phyloP scores from a whole-genome alignment of 2,329 filamentous ascomycete genomes.

The Monosporascus cannonballus region DNA sequence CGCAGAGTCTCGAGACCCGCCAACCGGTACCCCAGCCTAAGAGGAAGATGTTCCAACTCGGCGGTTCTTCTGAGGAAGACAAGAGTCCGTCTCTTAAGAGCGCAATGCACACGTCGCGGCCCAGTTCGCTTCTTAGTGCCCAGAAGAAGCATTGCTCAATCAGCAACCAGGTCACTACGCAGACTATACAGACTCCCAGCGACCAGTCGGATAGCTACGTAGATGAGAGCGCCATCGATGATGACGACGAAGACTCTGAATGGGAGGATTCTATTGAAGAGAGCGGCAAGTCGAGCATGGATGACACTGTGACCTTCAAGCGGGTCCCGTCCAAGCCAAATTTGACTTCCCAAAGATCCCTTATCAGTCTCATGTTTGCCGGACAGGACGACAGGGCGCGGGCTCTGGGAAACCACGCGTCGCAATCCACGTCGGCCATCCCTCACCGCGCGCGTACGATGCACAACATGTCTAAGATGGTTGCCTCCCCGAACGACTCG shows the following conservation, averaged over 20 bases:
- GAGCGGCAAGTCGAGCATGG: conserved; percentile 75
- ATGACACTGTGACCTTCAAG: conserved; percentile 77
- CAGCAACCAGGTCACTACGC: conserved; percentile 65
- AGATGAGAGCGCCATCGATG: conserved; percentile 77
- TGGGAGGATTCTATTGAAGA: conserved; percentile 69
- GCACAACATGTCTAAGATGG: conserved; percentile 36
- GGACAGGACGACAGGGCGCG: conserved; percentile 65
- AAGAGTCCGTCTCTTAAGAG: conserved; percentile 63
- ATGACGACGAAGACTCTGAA: conserved; percentile 57
- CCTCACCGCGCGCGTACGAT: conserved; percentile 55
- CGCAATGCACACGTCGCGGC: conserved; percentile 39
- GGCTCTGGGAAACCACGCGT: conserved; percentile 61
- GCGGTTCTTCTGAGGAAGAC: conserved; percentile 65
- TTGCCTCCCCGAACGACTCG: conserved; percentile 50
- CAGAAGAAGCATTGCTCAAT: conserved; percentile 79
- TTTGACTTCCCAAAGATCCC: conserved; percentile 76
- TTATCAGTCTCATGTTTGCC: conserved; percentile 85
- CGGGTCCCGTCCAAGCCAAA: conserved; percentile 85
- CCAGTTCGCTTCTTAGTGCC: conserved; percentile 32
- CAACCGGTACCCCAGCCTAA: conserved; percentile 27
- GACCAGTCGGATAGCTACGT: conserved; percentile 60
- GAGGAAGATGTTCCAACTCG: conserved; percentile 45
- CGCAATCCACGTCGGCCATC: conserved; percentile 64
- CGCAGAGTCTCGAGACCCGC: conserved; percentile 42
- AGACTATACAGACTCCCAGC: conserved; percentile 55